Evolutionary conservation across 176 grass and related monocot genomes (phyloP), one percentile per base, ranked within the genome.

Genomic region (Guadua angustifolia): DNA sequence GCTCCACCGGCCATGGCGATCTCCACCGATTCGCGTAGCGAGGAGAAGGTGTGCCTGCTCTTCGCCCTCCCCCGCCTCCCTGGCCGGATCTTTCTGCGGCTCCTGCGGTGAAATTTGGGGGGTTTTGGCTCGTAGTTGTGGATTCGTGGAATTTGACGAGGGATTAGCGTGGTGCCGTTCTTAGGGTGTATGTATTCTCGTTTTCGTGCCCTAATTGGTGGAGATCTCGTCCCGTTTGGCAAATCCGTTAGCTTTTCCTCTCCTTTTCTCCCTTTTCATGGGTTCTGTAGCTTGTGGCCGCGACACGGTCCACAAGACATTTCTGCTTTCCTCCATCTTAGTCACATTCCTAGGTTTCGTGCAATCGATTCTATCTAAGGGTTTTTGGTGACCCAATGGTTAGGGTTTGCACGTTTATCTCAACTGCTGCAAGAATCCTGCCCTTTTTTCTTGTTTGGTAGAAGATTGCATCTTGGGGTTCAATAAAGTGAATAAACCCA

Each of bases 41-140:
- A 93, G 88, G 86, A 91, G 66, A 84, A 89, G 95, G 95, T 97
- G 79, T 1, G 16, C 40, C 10, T 18, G 68, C 69, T 26, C 45
- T 24, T 0, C 9, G 9, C 7, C 32, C 47, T 22, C 44, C 67
- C 52, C 8, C 4, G 15, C n/a, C 62, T 21, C 60, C 38, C 10
- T 9, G 21, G 24, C 10, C 40, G 19, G 75, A 66, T 78, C 63
- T 40, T 35, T 36, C 45, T 1, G 61, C 66, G 18, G 26, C 42
- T 71, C 24, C 9, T 73, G 80, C 45, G 56, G 56, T 22, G 4
- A 11, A 38, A n/a, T 33, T 77, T n/a, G 15, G 18, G 19, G 36
- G 17, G 4, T 70, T 5, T 29, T 12, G 24, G 46, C 29, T 61
- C 40, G 38, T 22, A 25, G 42, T 17, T 15, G 35, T 15, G 6